A percentile compares a stretch with the other conserved stretches of the same genome.
Conservation (phyloP, 352 stramenopile genomes). For the Saprolegnia parasitica region DNA sequence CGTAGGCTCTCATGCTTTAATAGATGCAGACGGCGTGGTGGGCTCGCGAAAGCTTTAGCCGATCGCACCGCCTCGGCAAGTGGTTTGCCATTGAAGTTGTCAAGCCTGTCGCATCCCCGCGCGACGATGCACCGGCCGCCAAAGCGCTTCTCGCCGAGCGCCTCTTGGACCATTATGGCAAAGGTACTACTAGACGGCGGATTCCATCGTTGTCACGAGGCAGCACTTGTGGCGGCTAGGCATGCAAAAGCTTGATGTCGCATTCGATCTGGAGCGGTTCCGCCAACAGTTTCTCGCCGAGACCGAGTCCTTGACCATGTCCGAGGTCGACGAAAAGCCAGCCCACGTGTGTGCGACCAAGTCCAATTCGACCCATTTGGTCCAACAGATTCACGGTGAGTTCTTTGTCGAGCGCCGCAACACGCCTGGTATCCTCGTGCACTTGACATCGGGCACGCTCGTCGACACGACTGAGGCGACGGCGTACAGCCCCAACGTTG, state of each 20-base stretch:
- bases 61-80: conserved; percentile 62
- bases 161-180: conserved; percentile 9
- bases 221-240: conserved; percentile 1
- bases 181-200: background rate
- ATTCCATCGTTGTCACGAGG: background rate
- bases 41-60: conserved; percentile 71
- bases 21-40: conserved; percentile 52
- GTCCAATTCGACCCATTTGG: background rate
- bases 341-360: background rate
- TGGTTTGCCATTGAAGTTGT: conserved; percentile 64
- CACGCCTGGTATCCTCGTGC: background rate
- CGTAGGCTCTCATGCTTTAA: conserved; percentile 33
- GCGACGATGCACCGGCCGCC: conserved; percentile 27
- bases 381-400: background rate
- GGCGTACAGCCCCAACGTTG: background rate
- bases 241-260: conserved; percentile 47
- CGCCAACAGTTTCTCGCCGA: conserved; percentile 48
- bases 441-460: background rate
- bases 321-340: background rate
- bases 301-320: conserved; percentile 19
- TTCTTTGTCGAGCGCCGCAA: background rate
- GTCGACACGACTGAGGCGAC: background rate
- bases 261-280: conserved; percentile 52
- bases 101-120: background rate
- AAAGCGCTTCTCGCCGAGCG: conserved; percentile 1